Evolutionary conservation across 257 asterid genomes (phyloP), one percentile per base, ranked within the genome.

Genomic region (Petrea volubilis): DNA sequence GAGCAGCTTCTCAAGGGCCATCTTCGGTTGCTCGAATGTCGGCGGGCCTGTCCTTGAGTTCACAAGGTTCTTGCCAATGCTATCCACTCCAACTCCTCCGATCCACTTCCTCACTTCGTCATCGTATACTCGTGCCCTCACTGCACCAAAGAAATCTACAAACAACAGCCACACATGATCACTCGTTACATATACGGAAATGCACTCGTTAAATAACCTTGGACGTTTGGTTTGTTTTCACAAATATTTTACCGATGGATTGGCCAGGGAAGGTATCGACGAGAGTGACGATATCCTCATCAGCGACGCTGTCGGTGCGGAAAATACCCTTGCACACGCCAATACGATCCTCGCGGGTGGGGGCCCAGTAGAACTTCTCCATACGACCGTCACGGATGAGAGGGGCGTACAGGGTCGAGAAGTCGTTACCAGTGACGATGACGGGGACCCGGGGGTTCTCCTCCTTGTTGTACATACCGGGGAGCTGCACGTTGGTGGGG

Each of bases 321-420:
- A 91, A 91, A 61, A 91, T 91, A 21, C 97, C 95, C 56, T n/a
- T 79, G 78, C 95, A 89, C 25, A 91, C 96, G 28, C 97, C 97
- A 59, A 89, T 80, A 14, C 97, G 84, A 72, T 91, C 97, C 4
- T 87, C 96, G 0, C 97, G 89, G 28, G 95, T 91, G 9, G 97
- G 97, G 7, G 97, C 95, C 97, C 97, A 91, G 80, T 91, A 91
- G 85, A 88, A 91, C 82, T 91, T 91, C 85, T 91, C 97, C 97
- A 91, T 91, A 68, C 97, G 97, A 17, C 97, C 97, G 57, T 91
- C 97, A 60, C 97, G 97, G 70, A 91, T 91, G 60, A 91, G 91
- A 1, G 97, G 97, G 1, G 97, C 97, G 20, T 91, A 91, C 63
- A 91, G 63, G 25, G 96, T 91, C 2, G 97, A 91, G 80, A 91